Conservation (phyloP, 208 protist genomes). For the Acanthamoeba triangularis region DNA sequence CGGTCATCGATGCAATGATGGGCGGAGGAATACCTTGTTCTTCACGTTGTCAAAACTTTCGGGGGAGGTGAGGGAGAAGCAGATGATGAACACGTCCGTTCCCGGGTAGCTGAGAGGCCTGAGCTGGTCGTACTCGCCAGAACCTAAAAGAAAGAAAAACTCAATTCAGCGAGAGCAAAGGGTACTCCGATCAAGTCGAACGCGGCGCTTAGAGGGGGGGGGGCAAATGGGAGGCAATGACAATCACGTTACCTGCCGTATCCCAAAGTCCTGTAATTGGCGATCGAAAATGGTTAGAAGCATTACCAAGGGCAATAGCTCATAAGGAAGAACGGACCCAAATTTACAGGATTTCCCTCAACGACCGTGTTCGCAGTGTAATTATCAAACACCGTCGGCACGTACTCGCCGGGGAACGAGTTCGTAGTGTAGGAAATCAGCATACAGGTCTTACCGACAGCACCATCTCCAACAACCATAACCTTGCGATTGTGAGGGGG, state of each 20-base stretch:
- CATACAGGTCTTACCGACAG: conserved; percentile 75
- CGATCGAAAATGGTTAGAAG: neutral
- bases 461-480: conserved; percentile 85
- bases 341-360: conserved; percentile 89
- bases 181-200: neutral
- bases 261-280: conserved; percentile 59
- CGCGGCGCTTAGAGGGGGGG: too few relatives aligned
- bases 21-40: conserved; percentile 75
- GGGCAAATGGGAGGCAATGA: neutral
- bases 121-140: conserved; percentile 90
- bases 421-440: conserved; percentile 74
- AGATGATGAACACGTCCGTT: conserved; percentile 91
- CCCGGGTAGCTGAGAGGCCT: conserved; percentile 88
- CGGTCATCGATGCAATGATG: neutral
- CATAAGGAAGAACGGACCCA: conserved; percentile 72
- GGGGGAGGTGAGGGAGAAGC: conserved; percentile 87
- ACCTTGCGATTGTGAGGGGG: conserved; percentile 78
- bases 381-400: conserved; percentile 87
- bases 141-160: conserved; percentile 66
- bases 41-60: conserved; percentile 86
- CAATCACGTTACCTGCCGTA: conserved; percentile 62
- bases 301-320: too few relatives aligned
- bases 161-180: neutral
- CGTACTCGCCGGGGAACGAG: conserved; percentile 82
- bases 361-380: conserved; percentile 90